These are phyloP conservation scores for peach (Prunus persica) DNA, from an alignment of 306 rosid species.

Conservation along the genomic window DNA sequence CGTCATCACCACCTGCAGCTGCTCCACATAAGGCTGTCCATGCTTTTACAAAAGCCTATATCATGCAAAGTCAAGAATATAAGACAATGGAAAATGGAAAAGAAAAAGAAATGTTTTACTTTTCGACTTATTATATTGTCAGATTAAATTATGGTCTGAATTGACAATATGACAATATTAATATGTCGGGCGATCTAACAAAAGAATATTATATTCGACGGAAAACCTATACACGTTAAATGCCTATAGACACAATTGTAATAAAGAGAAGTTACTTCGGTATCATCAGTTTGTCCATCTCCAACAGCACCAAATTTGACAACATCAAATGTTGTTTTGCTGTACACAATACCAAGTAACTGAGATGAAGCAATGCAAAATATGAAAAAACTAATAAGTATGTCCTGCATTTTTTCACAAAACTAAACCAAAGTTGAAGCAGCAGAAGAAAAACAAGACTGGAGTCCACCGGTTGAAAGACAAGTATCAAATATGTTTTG, in stretches of 20 bases:
- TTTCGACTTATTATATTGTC: too few species aligned
- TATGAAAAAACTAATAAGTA: not conserved
- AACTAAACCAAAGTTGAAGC: not conserved
- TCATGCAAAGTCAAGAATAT: not conserved
- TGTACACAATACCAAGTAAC: not conserved
- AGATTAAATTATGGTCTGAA: too few species aligned
- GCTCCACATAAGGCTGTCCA: not conserved
- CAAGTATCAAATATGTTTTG: too few species aligned
- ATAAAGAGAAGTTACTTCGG: not conserved
- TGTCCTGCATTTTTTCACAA: not conserved
- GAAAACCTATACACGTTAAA: not conserved
- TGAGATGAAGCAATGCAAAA: not conserved
- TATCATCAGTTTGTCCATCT: conserved; percentile 7
- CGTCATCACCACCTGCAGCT: not conserved
- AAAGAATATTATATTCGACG: not conserved
- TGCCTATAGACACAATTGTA: not conserved
- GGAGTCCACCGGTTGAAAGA: not conserved
- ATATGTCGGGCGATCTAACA: too few species aligned
- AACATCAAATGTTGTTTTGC: not conserved
- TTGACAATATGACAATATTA: too few species aligned
- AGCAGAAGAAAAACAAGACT: not conserved
- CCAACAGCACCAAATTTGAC: not conserved
- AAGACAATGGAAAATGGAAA: not conserved
- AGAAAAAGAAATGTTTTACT: not conserved
- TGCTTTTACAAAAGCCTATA: conserved; percentile 7